Percentiles rank a stretch among this genome's conserved stretches.
Conservation (phyloP, 2,329 filamentous ascomycete species). For the Botrytis tulipae region DNA sequence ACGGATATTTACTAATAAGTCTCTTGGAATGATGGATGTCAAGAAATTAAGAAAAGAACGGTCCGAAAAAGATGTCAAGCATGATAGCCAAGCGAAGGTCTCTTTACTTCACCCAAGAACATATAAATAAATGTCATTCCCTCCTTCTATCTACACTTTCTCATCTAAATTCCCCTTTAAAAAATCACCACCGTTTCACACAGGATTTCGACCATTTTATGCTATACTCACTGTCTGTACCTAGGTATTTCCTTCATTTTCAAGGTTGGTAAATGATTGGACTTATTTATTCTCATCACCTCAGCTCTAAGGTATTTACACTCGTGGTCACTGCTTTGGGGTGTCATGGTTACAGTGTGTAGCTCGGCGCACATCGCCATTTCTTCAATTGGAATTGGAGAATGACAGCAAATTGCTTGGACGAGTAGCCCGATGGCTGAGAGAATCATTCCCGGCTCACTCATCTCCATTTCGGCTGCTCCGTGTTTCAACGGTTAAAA, state of each 20-base stretch:
- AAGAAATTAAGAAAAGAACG: neutral
- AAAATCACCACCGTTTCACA: neutral
- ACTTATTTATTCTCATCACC: neutral
- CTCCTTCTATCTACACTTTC: too few species aligned
- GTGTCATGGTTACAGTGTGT: neutral
- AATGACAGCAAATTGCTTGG: neutral
- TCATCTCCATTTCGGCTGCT: too few species aligned
- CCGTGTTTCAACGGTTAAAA: neutral
- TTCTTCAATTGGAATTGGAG: neutral
- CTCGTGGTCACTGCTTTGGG: neutral
- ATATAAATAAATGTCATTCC: slow-evolving; percentile 8
- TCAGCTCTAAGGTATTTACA: neutral
- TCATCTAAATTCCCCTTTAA: neutral
- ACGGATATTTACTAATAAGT: neutral
- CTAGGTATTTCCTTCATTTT: neutral
- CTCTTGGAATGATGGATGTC: slow-evolving; percentile 3
- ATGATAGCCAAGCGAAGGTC: slow-evolving; percentile 5
- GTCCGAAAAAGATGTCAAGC: neutral
- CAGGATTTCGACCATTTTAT: neutral
- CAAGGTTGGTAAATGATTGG: neutral
- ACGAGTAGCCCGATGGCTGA: neutral
- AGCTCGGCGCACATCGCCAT: slow-evolving; percentile 2
- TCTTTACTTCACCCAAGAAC: neutral
- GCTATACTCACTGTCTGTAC: neutral
- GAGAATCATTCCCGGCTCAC: neutral